Evolutionary conservation across 495 filamentous ascomycete species (phyloP).

Genomic region (Penicillium simplicissimum): DNA sequence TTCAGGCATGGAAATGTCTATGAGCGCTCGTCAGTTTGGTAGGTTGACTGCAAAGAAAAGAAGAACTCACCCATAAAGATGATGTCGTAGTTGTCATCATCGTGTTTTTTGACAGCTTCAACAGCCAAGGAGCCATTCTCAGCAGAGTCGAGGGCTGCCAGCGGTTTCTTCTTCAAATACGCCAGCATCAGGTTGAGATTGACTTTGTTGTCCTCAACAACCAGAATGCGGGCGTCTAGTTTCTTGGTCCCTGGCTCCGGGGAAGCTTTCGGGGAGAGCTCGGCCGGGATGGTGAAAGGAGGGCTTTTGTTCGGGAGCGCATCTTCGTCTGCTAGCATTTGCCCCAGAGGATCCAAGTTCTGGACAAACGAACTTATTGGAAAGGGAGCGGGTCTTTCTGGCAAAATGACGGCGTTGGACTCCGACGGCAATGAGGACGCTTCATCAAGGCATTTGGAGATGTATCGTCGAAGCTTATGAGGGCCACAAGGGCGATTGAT

Average conservation of each 20-base stretch:
- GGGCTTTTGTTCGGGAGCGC: background rate
- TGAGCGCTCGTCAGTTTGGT: background rate
- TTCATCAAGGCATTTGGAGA: conserved; percentile 36
- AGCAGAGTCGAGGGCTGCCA: conserved; percentile 37
- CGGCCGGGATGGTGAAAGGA: background rate
- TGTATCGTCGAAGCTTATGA: conserved; percentile 56
- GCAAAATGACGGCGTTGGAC: background rate
- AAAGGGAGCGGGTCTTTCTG: background rate
- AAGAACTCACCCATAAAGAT: conserved; percentile 46
- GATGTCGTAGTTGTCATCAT: conserved; percentile 42
- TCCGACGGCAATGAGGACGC: background rate
- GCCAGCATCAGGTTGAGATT: conserved; percentile 66
- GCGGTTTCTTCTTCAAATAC: conserved; percentile 51
- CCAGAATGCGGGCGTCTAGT: conserved; percentile 42
- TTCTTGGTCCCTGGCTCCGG: background rate
- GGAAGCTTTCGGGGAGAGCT: background rate
- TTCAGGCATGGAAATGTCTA: conserved; percentile 70
- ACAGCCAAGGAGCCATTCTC: conserved; percentile 52
- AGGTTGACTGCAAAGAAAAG: background rate
- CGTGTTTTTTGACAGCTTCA: conserved; percentile 37
- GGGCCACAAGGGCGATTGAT: conserved; percentile 26
- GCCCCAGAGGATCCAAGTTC: background rate
- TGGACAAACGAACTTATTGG: background rate
- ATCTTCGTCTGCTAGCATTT: background rate
- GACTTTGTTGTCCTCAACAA: conserved; percentile 75